phyloP scores from a whole-genome alignment of 805 yeast genomes.

The Saturnispora halmiae region DNA sequence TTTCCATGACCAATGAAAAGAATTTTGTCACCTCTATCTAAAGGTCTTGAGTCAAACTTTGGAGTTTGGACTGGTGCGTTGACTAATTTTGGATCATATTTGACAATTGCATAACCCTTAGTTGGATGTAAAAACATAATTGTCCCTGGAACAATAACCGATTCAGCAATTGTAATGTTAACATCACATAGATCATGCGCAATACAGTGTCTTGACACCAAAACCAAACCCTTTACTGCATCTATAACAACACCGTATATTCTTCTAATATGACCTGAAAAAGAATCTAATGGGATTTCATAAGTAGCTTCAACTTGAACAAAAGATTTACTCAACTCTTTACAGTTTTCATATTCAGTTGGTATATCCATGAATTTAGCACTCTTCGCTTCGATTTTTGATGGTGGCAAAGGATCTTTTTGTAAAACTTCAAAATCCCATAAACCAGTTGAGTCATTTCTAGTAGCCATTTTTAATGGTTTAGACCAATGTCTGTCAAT shows the following conservation, averaged over 20 bases:
- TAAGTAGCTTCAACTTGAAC: slow-evolving; percentile 58
- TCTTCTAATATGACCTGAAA: slow-evolving; percentile 48
- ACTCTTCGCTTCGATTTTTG: slow-evolving; percentile 41
- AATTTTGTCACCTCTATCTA: slow-evolving; percentile 67
- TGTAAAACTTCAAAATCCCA: slow-evolving; percentile 47
- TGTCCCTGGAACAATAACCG: slow-evolving; percentile 68
- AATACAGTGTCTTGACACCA: slow-evolving; percentile 67
- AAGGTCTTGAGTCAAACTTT: slow-evolving; percentile 42
- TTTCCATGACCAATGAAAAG: slow-evolving; percentile 76
- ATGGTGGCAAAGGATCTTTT: slow-evolving; percentile 55
- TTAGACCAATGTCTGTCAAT: slow-evolving; percentile 83
- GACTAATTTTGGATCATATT: slow-evolving; percentile 71
- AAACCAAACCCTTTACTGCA: slow-evolving; percentile 66
- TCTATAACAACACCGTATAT: slow-evolving; percentile 79
- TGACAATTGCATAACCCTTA: slow-evolving; percentile 73
- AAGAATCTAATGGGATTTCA: slow-evolving; percentile 71
- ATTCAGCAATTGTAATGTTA: slow-evolving; percentile 73
- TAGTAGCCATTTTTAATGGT: slow-evolving; percentile 55
- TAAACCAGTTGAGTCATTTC: slow-evolving; percentile 48
- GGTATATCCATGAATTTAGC: slow-evolving; percentile 70
- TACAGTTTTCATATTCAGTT: slow-evolving; percentile 42
- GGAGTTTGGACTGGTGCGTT: slow-evolving; percentile 67
- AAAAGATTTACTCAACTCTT: slow-evolving; percentile 54
- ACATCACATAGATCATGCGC: slow-evolving; percentile 81
- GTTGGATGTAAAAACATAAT: slow-evolving; percentile 83